A percentile compares a stretch with the other conserved stretches of the same genome.
phyloP scores from a whole-genome alignment of 169 alveolate species.

The Eimeria maxima region DNA sequence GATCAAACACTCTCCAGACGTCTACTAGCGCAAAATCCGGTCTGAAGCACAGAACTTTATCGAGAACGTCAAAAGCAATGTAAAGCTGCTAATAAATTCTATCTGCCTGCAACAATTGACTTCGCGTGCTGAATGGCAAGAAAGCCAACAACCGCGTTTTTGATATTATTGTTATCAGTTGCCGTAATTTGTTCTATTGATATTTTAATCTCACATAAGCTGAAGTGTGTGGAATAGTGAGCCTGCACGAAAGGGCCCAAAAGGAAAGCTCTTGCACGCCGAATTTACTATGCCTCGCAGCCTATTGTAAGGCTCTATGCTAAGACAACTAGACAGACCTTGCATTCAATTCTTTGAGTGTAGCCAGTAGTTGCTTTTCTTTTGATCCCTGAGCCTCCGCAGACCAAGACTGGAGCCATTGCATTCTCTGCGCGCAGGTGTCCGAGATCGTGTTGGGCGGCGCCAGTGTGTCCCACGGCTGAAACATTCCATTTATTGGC shows the following conservation, averaged over 20 bases:
- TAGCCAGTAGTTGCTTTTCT: conserved; percentile 42
- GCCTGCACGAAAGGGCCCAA: not conserved
- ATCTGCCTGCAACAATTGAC: not conserved
- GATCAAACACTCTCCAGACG: conserved; percentile 71
- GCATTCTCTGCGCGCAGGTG: conserved; percentile 17
- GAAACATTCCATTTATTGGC: conserved; percentile 26
- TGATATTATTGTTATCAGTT: not conserved
- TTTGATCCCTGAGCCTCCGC: conserved; percentile 27
- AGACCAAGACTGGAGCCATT: conserved; percentile 68
- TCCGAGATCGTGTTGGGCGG: conserved; percentile 10
- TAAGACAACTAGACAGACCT: conserved; percentile 2
- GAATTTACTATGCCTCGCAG: not conserved
- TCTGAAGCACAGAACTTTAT: conserved; percentile 13
- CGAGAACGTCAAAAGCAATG: not conserved
- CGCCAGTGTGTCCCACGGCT: not conserved
- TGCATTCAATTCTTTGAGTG: conserved; percentile 8
- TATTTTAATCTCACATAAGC: not conserved
- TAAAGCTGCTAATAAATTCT: not conserved
- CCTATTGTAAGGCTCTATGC: not conserved
- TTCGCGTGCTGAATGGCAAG: not conserved
- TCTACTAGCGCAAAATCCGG: conserved; percentile 73
- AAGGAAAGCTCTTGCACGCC: not conserved
- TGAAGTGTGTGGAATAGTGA: not conserved
- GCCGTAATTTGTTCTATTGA: not conserved
- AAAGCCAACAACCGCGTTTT: not conserved